Evolutionary conservation across 139 green algal genomes (phyloP).

Genomic region (Dunaliella primolecta): DNA sequence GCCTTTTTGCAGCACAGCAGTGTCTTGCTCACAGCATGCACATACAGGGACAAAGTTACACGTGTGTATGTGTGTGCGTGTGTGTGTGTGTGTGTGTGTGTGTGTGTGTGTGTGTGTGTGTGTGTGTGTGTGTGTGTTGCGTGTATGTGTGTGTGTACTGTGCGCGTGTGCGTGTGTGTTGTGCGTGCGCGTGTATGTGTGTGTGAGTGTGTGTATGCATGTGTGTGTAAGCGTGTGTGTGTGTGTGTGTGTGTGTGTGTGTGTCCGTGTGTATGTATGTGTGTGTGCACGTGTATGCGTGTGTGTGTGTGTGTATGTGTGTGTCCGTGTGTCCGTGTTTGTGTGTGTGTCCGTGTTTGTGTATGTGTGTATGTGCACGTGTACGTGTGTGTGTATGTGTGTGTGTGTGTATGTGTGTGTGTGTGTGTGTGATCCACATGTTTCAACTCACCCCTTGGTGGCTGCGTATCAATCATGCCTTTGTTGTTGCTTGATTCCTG

Average conservation of each 20-base stretch:
- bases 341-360: background rate
- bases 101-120: background rate
- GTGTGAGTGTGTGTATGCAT: background rate
- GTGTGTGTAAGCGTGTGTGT: background rate
- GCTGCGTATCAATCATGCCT: constrained; percentile 11
- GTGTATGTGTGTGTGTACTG: too few species aligned
- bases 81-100: background rate
- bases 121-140: too few species aligned
- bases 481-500: background rate
- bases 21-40: background rate
- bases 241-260: background rate
- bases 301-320: background rate
- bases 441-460: constrained; percentile 3
- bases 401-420: background rate
- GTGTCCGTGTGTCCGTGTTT: background rate
- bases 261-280: too few species aligned
- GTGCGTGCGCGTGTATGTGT: too few species aligned
- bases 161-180: too few species aligned
- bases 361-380: background rate
- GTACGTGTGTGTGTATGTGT: background rate
- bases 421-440: too few species aligned
- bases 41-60: background rate
- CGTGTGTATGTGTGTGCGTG: background rate
- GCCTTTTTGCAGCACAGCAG: too few species aligned
- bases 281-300: background rate